Evolutionary conservation across 2,329 filamentous ascomycete species (phyloP).

Genomic region (Nigrograna mackinnonii): DNA sequence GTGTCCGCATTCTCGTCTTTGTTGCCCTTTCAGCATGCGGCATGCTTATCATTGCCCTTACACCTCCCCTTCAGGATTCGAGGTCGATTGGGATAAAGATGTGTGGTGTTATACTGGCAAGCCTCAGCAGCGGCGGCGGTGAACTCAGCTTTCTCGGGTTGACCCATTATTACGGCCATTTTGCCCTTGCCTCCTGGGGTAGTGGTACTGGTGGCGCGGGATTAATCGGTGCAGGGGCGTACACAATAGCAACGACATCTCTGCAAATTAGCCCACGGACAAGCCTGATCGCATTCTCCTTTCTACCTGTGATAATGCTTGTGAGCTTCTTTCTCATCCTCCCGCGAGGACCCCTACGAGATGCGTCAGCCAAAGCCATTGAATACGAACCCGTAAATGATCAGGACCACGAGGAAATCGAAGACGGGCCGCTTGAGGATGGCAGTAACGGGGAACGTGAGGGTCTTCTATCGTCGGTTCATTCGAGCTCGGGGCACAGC

Average conservation of each 20-base stretch:
- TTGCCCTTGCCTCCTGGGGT: slow-evolving; percentile 88
- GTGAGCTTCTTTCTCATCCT: slow-evolving; percentile 83
- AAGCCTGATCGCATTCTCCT: slow-evolving; percentile 77
- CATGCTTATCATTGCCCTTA: slow-evolving; percentile 87
- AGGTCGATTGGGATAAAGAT: slow-evolving; percentile 75
- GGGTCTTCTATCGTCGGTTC: slow-evolving; percentile 39
- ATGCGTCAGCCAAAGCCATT: slow-evolving; percentile 45
- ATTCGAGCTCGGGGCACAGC: slow-evolving; percentile 33
- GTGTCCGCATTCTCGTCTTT: slow-evolving; percentile 72
- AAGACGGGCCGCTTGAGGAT: slow-evolving; percentile 20
- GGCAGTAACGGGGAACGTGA: slow-evolving; percentile 28
- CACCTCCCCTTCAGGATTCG: slow-evolving; percentile 62
- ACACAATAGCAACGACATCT: slow-evolving; percentile 82
- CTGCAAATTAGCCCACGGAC: slow-evolving; percentile 73
- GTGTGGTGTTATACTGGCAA: slow-evolving; percentile 81
- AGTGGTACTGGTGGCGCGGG: slow-evolving; percentile 91
- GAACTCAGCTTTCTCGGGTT: slow-evolving; percentile 90
- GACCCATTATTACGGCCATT: slow-evolving; percentile 89
- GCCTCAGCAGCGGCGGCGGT: slow-evolving; percentile 81
- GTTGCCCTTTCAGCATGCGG: slow-evolving; percentile 76
- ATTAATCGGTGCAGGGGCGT: slow-evolving; percentile 82
- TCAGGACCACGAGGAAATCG: slow-evolving; percentile 35
- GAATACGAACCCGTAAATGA: slow-evolving; percentile 59
- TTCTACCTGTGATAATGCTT: slow-evolving; percentile 80
- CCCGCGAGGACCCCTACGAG: slow-evolving; percentile 67